These are phyloP conservation scores for Oligophagozyma castellii DNA, from an alignment of 1,139 yeast species.

Conservation along the genomic window DNA sequence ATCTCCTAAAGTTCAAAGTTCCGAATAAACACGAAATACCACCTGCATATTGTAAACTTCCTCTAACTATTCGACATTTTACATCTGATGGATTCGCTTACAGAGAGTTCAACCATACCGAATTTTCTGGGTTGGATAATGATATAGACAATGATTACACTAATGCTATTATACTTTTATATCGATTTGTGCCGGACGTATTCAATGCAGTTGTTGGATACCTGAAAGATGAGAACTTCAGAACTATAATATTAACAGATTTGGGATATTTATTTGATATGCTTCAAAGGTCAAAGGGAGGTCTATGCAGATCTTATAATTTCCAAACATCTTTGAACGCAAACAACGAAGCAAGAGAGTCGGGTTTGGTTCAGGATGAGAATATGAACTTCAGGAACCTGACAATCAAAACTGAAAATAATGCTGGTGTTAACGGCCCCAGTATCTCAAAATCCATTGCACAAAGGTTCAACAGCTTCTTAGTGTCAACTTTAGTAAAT, in stretches of 20 bases:
- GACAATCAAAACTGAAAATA: constrained; percentile 12
- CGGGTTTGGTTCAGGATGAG: constrained; percentile 30
- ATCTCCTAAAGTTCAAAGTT: constrained; percentile 17
- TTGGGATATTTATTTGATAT: constrained; percentile 83
- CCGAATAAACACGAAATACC: constrained; percentile 34
- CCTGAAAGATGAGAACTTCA: constrained; percentile 44
- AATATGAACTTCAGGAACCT: too few species aligned
- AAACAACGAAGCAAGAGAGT: constrained; percentile 33
- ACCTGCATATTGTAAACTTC: constrained; percentile 59
- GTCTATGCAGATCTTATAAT: constrained; percentile 28
- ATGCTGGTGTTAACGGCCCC: constrained; percentile 12
- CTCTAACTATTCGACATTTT: constrained; percentile 73
- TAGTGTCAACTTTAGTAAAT: constrained; percentile 13
- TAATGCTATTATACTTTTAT: constrained; percentile 71
- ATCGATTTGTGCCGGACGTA: constrained; percentile 60
- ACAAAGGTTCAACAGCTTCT: constrained; percentile 20
- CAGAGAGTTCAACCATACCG: constrained; percentile 62
- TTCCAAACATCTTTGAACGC: constrained; percentile 42
- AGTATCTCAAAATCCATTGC: neutral
- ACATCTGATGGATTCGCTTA: constrained; percentile 95
- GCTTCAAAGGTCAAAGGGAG: constrained; percentile 71
- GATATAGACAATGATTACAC: constrained; percentile 72
- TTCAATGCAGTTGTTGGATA: constrained; percentile 50
- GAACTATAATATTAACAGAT: constrained; percentile 48
- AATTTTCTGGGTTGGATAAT: constrained; percentile 76